A percentile compares a stretch with the other conserved stretches of the same genome.
Conservation (phyloP, 169 alveolate genomes). For the Pseudocohnilembus persalinus region DNA sequence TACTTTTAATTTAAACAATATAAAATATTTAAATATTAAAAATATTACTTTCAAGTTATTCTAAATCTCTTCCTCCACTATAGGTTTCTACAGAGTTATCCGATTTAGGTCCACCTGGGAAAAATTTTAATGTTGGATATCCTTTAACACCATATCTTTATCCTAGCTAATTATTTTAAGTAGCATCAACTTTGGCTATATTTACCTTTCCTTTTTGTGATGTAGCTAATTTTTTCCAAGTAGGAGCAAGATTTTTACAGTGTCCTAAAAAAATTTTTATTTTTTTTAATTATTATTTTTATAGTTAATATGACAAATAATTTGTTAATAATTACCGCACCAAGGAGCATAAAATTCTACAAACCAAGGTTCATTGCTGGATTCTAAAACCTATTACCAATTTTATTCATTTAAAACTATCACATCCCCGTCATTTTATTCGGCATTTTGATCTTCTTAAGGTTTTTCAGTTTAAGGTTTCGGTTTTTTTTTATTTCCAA, state of each 20-base stretch:
- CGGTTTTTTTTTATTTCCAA: conserved; percentile 43
- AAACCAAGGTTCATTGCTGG: conserved; percentile 71
- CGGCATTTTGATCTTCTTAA: conserved; percentile 1
- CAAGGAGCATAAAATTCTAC: conserved; percentile 82
- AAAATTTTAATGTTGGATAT: conserved; percentile 76
- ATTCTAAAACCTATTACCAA: conserved; percentile 53
- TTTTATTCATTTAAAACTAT: conserved; percentile 53
- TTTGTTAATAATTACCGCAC: conserved; percentile 12
- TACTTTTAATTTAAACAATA: conserved; percentile 6
- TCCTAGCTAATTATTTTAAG: conserved; percentile 51
- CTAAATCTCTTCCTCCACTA: conserved; percentile 72
- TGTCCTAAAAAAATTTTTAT: conserved; percentile 52
- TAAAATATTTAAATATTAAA: conserved; percentile 4
- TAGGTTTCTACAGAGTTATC: conserved; percentile 56
- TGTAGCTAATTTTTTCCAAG: conserved; percentile 76
- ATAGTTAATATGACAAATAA: no score
- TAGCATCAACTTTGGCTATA: conserved; percentile 68
- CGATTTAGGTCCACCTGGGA: conserved; percentile 48
- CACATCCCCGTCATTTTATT: conserved; percentile 63
- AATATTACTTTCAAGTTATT: conserved; percentile 53
- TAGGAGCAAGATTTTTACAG: conserved; percentile 78
- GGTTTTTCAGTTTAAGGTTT: conserved; percentile 15
- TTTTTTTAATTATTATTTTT: conserved; percentile 25
- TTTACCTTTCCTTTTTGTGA: conserved; percentile 50
- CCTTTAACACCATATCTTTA: conserved; percentile 61